These are phyloP conservation scores for Daedalea quercina DNA, from an alignment of 768 basidiomycete genomes.

Conservation along the genomic window DNA sequence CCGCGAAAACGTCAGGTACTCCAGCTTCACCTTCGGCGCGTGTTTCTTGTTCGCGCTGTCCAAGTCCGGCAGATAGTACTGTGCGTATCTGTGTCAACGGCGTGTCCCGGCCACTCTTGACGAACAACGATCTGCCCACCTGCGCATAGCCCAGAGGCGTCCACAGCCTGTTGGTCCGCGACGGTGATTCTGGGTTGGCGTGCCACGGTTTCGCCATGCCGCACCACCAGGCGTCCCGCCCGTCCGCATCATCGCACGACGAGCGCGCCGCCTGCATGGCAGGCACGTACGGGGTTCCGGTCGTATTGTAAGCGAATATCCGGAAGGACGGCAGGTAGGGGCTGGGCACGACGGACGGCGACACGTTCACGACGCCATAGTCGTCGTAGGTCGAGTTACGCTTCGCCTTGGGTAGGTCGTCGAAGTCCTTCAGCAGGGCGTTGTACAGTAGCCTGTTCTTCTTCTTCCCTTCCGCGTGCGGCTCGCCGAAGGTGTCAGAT, in stretches of 20 bases:
- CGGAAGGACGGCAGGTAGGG: constrained; percentile 77
- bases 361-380: constrained; percentile 73
- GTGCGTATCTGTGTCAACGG: constrained; percentile 6
- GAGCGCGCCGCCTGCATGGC: constrained; percentile 21
- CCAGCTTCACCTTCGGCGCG: constrained; percentile 62
- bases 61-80: constrained; percentile 61
- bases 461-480: constrained; percentile 7
- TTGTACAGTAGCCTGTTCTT: constrained; percentile 36
- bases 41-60: constrained; percentile 40
- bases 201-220: constrained; percentile 52
- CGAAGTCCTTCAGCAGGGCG: constrained; percentile 58
- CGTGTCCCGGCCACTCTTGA: not conserved
- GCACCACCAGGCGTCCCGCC: constrained; percentile 60
- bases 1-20: constrained; percentile 65
- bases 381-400: constrained; percentile 51
- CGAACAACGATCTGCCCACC: constrained; percentile 34
- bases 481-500: constrained; percentile 4
- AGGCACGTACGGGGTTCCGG: constrained; percentile 27
- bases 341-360: constrained; percentile 82
- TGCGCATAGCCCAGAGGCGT: constrained; percentile 82
- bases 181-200: constrained; percentile 61
- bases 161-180: constrained; percentile 61
- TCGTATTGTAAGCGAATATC: constrained; percentile 77
- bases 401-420: constrained; percentile 45
- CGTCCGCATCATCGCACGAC: constrained; percentile 42